Conservation (phyloP, 2,329 filamentous ascomycete genomes). For the Mollisia scopiformis region DNA sequence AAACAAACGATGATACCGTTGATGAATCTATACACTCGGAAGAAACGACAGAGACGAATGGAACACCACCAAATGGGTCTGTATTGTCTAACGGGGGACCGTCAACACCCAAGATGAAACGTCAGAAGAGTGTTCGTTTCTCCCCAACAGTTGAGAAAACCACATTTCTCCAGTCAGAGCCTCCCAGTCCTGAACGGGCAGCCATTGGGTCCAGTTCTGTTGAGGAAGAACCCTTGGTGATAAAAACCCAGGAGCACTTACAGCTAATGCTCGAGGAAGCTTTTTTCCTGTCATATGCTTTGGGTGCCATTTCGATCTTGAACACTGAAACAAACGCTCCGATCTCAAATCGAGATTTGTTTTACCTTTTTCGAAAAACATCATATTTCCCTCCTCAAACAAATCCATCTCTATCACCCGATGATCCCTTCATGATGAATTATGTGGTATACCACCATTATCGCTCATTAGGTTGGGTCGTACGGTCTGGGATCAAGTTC, state of each 20-base stretch:
- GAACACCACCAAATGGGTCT: slow-evolving; percentile 16
- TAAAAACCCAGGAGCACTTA: slow-evolving; percentile 76
- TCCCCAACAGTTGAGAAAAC: slow-evolving; percentile 68
- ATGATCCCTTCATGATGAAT: slow-evolving; percentile 83
- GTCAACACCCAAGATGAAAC: slow-evolving; percentile 39
- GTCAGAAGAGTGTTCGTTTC: slow-evolving; percentile 70
- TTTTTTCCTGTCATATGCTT: slow-evolving; percentile 83
- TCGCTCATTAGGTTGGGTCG: slow-evolving; percentile 92
- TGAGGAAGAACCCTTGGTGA: slow-evolving; percentile 32
- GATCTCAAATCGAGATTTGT: slow-evolving; percentile 59
- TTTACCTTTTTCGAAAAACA: slow-evolving; percentile 68
- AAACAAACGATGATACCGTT: slow-evolving; percentile 21
- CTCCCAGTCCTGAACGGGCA: slow-evolving; percentile 33
- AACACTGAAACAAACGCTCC: slow-evolving; percentile 49
- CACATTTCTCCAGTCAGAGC: slow-evolving; percentile 57
- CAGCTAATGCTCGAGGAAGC: slow-evolving; percentile 89
- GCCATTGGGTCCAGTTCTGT: slow-evolving; percentile 3
- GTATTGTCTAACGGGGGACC: slow-evolving; percentile 17
- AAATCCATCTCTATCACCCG: slow-evolving; percentile 58
- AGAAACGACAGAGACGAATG: slow-evolving; percentile 17
- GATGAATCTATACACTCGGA: slow-evolving; percentile 25
- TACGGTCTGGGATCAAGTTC: slow-evolving; percentile 91
- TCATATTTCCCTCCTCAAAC: slow-evolving; percentile 67
- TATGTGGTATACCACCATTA: slow-evolving; percentile 97
- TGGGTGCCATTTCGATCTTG: slow-evolving; percentile 72